Conservation (phyloP, 2,329 filamentous ascomycete species). For the Scytalidium lignicola region DNA sequence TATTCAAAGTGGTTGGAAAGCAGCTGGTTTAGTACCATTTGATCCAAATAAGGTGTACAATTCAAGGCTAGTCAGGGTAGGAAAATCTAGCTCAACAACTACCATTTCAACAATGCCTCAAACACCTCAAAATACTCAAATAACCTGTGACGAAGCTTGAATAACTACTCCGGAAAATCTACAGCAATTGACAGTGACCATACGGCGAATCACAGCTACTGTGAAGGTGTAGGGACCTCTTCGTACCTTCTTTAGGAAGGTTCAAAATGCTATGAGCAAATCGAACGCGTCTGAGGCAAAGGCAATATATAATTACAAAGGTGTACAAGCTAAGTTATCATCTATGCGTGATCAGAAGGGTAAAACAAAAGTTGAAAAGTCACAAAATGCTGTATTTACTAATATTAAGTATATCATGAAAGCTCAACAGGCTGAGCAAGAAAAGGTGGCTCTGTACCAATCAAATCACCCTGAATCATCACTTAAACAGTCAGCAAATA, state of each 20-base stretch:
- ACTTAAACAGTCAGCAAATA: neutral
- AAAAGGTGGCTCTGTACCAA: neutral
- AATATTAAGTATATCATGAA: neutral
- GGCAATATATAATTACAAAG: neutral
- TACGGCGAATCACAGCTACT: neutral
- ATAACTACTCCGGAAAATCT: neutral
- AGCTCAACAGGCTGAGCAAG: neutral
- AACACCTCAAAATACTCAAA: neutral
- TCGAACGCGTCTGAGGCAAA: neutral
- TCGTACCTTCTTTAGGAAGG: neutral
- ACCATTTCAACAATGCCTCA: neutral
- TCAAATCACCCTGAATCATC: neutral
- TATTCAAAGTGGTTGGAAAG: slow-evolving; percentile 22
- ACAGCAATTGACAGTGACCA: neutral
- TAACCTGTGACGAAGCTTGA: neutral
- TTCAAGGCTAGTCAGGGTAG: neutral
- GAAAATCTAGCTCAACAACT: neutral
- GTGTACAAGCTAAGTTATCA: neutral
- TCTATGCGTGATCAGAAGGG: neutral
- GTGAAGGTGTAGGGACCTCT: neutral
- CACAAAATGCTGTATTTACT: neutral
- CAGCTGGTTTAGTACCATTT: slow-evolving; percentile 24
- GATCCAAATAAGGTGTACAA: slow-evolving; percentile 22
- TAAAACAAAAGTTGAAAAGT: neutral
- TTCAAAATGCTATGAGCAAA: neutral